Evolutionary conservation across 371 early-diverging fungal genomes (phyloP).

Genomic region (Haplosporangium sp.): DNA sequence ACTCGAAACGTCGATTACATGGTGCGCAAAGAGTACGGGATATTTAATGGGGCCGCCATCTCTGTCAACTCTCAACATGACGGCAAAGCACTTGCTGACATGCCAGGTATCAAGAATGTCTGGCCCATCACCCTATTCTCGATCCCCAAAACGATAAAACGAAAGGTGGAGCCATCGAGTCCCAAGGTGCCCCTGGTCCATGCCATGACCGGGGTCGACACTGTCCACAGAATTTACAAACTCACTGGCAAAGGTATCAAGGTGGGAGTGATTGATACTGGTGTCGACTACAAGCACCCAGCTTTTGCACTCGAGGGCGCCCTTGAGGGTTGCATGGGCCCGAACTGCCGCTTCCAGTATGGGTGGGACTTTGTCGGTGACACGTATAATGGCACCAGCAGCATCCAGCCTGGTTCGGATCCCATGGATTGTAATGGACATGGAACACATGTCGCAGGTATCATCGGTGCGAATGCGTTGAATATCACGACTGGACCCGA

Average conservation of each 20-base stretch:
- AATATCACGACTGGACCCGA: slow-evolving; percentile 17
- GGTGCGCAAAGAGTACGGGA: slow-evolving; percentile 32
- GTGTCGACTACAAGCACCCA: slow-evolving; percentile 64
- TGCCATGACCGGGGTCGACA: slow-evolving; percentile 68
- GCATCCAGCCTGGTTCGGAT: slow-evolving; percentile 59
- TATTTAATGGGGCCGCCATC: slow-evolving; percentile 43
- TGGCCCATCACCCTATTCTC: slow-evolving; percentile 28
- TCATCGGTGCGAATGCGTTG: slow-evolving; percentile 64
- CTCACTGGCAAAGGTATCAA: slow-evolving; percentile 69
- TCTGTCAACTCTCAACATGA: slow-evolving; percentile 22
- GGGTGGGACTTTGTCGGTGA: slow-evolving; percentile 62
- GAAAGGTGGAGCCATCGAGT: slow-evolving; percentile 10
- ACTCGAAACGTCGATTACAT: slow-evolving; percentile 27
- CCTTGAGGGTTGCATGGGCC: slow-evolving; percentile 52
- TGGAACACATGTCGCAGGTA: slow-evolving; percentile 77
- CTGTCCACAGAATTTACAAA: slow-evolving; percentile 60
- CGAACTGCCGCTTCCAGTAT: slow-evolving; percentile 49
- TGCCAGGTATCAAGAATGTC: slow-evolving; percentile 45
- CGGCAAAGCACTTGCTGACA: slow-evolving; percentile 24
- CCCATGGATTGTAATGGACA: slow-evolving; percentile 69
- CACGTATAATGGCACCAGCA: slow-evolving; percentile 31
- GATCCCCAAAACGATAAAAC: slow-evolving; percentile 12
- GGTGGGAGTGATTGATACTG: slow-evolving; percentile 67
- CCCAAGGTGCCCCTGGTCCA: slow-evolving; percentile 52
- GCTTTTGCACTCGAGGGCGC: slow-evolving; percentile 55